These are phyloP conservation scores for Trypanosoma boissoni DNA, from an alignment of 208 protist genomes.

Conservation along the genomic window DNA sequence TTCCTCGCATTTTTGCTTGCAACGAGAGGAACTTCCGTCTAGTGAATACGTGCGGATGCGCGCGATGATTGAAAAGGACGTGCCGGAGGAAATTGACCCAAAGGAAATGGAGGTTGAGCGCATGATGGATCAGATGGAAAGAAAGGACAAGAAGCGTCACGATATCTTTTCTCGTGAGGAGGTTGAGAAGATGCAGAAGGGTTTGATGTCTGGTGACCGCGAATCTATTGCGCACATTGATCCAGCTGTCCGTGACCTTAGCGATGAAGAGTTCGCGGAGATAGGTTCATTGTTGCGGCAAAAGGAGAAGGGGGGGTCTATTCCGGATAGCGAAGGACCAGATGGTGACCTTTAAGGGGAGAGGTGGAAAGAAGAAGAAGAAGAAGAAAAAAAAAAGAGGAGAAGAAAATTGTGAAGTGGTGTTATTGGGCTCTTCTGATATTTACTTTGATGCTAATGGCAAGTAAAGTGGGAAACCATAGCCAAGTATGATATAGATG, in stretches of 20 bases:
- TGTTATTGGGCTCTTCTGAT: too few relatives aligned
- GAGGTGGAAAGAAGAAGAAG: not conserved
- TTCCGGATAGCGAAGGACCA: not conserved
- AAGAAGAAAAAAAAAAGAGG: conserved; percentile 2
- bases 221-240: conserved; percentile 49
- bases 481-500: too few relatives aligned
- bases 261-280: conserved; percentile 51
- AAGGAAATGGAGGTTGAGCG: conserved; percentile 68
- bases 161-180: conserved; percentile 70
- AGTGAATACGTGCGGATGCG: conserved; percentile 4
- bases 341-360: not conserved
- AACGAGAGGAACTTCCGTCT: conserved; percentile 2
- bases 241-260: conserved; percentile 45
- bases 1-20: conserved; percentile 14
- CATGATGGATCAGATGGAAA: conserved; percentile 63
- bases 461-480: too few relatives aligned
- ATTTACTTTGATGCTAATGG: too few relatives aligned
- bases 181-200: conserved; percentile 47
- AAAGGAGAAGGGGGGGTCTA: not conserved
- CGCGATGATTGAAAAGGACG: conserved; percentile 29
- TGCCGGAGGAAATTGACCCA: conserved; percentile 33
- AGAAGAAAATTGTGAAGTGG: too few relatives aligned
- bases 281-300: conserved; percentile 29
- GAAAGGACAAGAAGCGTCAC: conserved; percentile 39
- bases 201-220: conserved; percentile 43